Evolutionary conservation across 1,139 yeast species (phyloP).

Genomic region (Petasospora fabianii): DNA sequence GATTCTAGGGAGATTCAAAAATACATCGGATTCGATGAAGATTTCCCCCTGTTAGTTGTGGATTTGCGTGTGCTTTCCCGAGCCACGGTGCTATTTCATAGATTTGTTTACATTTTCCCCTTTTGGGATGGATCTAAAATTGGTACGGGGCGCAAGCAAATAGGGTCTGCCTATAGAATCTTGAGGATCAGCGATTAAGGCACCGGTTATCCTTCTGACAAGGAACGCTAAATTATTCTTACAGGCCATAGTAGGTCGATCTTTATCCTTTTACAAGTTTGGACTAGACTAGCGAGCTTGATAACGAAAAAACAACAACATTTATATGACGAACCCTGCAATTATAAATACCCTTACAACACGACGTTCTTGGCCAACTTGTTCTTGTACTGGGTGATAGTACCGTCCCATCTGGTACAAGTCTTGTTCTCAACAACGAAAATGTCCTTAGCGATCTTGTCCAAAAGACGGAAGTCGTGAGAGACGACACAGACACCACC

Average conservation of each 20-base stretch:
- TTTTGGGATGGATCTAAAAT: conserved; percentile 5
- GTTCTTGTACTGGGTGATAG: conserved; percentile 88
- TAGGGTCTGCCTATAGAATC: no score
- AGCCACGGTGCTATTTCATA: neutral
- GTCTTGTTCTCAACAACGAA: conserved; percentile 92
- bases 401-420: conserved; percentile 94
- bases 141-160: neutral
- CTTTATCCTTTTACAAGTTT: no score
- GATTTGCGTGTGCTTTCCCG: neutral
- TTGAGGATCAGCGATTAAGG: no score
- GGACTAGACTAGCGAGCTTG: no score
- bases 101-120: conserved; percentile 15
- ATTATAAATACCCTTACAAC: conserved; percentile 38
- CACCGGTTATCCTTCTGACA: no score
- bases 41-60: no score
- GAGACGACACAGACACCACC: conserved; percentile 99
- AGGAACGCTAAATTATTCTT: no score
- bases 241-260: no score
- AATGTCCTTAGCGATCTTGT: conserved; percentile 96
- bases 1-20: no score
- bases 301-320: conserved; percentile 1
- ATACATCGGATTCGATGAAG: no score
- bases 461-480: conserved; percentile 97
- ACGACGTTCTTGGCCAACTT: conserved; percentile 87
- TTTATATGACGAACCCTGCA: conserved; percentile 7